Evolutionary conservation across 768 basidiomycete genomes (phyloP).

Genomic region (Macrolepiota fuliginosa): DNA sequence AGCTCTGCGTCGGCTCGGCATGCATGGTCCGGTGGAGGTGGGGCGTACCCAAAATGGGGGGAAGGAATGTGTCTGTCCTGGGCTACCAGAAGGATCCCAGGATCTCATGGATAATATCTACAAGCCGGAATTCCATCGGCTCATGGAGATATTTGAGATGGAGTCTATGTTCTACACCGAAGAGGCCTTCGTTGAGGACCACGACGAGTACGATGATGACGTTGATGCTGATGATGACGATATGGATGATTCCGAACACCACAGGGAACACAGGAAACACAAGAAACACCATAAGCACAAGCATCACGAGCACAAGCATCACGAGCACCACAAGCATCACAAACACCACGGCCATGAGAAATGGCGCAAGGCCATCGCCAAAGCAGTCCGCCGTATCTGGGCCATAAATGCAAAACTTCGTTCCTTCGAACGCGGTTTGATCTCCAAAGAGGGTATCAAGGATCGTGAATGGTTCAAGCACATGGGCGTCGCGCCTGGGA

Average conservation of each 20-base stretch:
- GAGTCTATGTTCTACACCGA: neutral
- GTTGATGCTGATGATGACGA: neutral
- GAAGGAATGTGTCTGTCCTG: no score
- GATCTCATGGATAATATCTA: neutral
- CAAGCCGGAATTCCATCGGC: neutral
- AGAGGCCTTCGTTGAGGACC: neutral
- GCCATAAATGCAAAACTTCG: conserved; percentile 57
- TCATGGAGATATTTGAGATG: neutral
- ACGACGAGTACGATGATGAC: neutral
- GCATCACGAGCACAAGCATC: no score
- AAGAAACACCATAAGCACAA: no score
- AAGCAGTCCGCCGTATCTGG: conserved; percentile 51
- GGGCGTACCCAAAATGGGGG: no score
- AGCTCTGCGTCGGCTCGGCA: no score
- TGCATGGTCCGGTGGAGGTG: no score
- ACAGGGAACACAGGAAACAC: no score
- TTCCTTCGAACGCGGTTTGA: conserved; percentile 71
- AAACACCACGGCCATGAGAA: conserved; percentile 8
- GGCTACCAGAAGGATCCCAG: no score
- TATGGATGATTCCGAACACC: no score
- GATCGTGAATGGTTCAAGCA: conserved; percentile 81
- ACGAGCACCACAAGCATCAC: neutral
- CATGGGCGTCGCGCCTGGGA: conserved; percentile 77
- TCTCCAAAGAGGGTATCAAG: conserved; percentile 67
- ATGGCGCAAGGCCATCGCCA: conserved; percentile 31